Conservation (phyloP, 805 yeast species). For the Barnettozyma siamensis region DNA sequence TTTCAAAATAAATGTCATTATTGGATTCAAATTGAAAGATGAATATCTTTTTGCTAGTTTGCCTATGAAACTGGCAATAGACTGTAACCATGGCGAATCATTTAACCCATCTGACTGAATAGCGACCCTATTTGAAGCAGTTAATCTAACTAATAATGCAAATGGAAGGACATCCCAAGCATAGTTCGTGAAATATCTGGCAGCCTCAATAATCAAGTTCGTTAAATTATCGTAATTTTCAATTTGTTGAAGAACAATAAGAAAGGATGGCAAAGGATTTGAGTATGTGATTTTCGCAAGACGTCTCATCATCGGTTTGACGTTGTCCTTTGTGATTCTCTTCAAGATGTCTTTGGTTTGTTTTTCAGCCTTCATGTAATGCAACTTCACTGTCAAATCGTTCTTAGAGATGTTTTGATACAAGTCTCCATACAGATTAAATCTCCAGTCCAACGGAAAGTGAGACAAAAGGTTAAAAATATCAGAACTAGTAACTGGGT, state of each 20-base stretch:
- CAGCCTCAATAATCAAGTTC: constrained; percentile 70
- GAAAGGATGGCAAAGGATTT: constrained; percentile 75
- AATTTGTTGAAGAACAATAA: constrained; percentile 68
- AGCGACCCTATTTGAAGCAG: constrained; percentile 55
- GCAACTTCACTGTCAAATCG: constrained; percentile 48
- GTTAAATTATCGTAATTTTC: constrained; percentile 90
- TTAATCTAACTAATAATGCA: constrained; percentile 64
- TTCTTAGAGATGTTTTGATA: constrained; percentile 51
- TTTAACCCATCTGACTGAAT: constrained; percentile 75
- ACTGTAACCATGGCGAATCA: constrained; percentile 81
- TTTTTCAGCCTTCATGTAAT: constrained; percentile 65
- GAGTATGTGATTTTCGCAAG: constrained; percentile 66
- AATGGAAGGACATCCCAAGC: constrained; percentile 84
- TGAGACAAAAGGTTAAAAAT: constrained; percentile 47
- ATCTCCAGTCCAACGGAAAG: constrained; percentile 60
- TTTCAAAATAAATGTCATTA: constrained; percentile 54
- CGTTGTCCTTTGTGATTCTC: constrained; percentile 76
- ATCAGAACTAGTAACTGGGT: constrained; percentile 55
- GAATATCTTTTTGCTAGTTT: constrained; percentile 52
- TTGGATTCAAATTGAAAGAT: constrained; percentile 54
- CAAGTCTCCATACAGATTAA: constrained; percentile 76
- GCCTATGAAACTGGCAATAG: constrained; percentile 74
- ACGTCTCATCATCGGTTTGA: constrained; percentile 62
- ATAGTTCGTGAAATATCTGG: constrained; percentile 64
- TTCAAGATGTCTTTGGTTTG: constrained; percentile 74